phyloP scores from a whole-genome alignment of 2,329 filamentous ascomycete genomes.

The Ceratocystis huliohia region DNA sequence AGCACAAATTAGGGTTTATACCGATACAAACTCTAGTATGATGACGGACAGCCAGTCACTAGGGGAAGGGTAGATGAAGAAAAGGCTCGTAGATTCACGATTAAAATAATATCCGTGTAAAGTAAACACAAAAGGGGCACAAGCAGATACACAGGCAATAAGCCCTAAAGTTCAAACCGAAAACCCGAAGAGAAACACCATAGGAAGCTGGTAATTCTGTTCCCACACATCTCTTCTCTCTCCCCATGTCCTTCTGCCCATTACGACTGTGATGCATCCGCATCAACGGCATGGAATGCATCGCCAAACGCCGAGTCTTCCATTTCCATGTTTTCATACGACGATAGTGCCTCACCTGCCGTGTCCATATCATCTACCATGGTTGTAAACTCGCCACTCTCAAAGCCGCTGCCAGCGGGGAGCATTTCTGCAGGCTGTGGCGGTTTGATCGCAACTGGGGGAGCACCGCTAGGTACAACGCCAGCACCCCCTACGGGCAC shows the following conservation, averaged over 20 bases:
- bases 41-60: too few relatives aligned
- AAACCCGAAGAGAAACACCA: too few relatives aligned
- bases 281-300: constrained; percentile 56
- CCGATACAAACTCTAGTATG: too few relatives aligned
- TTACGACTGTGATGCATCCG: constrained; percentile 28
- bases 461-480: constrained; percentile 25
- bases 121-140: background rate
- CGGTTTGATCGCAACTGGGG: background rate
- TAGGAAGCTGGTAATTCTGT: too few relatives aligned
- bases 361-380: constrained; percentile 56
- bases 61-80: too few relatives aligned
- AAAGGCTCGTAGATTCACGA: too few relatives aligned
- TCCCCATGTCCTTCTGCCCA: constrained; percentile 24
- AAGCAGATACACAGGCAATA: background rate
- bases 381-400: constrained; percentile 50
- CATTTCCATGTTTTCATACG: constrained; percentile 53
- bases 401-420: constrained; percentile 28
- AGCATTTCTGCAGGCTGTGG: background rate
- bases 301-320: constrained; percentile 75
- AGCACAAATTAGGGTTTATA: too few relatives aligned
- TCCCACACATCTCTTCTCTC: too few relatives aligned
- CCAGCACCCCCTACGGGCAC: constrained; percentile 17
- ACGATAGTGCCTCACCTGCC: constrained; percentile 57
- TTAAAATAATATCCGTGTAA: too few relatives aligned
- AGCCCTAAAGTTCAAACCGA: too few relatives aligned